phyloP scores from a whole-genome alignment of 306 rosid species.

The Sophora flavescens region DNA sequence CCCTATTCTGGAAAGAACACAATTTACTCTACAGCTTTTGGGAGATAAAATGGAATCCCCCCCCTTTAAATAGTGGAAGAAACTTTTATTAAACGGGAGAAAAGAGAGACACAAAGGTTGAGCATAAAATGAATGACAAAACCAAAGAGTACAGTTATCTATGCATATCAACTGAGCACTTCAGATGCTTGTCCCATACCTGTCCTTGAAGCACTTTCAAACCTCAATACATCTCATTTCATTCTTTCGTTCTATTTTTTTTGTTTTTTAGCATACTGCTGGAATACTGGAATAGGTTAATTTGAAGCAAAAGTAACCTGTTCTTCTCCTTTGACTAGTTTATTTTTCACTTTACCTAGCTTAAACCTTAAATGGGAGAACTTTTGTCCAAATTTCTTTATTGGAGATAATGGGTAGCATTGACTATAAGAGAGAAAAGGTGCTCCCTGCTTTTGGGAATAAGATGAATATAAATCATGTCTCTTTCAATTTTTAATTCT shows the following conservation, averaged over 20 bases:
- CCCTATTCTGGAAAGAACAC: conserved; percentile 9
- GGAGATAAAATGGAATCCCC: neutral
- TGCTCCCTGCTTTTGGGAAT: neutral
- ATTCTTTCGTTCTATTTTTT: neutral
- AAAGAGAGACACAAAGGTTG: neutral
- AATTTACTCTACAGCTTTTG: neutral
- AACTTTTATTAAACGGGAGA: neutral
- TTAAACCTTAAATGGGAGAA: neutral
- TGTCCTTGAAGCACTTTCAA: neutral
- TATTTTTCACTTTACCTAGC: neutral
- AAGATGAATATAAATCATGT: neutral
- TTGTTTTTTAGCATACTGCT: neutral
- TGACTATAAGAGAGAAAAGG: neutral
- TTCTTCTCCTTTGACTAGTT: neutral
- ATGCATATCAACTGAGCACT: conserved; percentile 2
- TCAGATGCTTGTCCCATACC: neutral
- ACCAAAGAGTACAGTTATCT: neutral
- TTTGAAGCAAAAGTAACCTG: neutral
- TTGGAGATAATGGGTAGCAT: neutral
- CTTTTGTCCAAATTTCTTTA: neutral
- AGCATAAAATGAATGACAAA: neutral
- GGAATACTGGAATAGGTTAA: neutral
- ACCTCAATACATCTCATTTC: neutral
- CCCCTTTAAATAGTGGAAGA: neutral
- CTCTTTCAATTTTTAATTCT: neutral